Evolutionary conservation across 306 rosid genomes (phyloP).

Genomic region (Sophora flavescens): DNA sequence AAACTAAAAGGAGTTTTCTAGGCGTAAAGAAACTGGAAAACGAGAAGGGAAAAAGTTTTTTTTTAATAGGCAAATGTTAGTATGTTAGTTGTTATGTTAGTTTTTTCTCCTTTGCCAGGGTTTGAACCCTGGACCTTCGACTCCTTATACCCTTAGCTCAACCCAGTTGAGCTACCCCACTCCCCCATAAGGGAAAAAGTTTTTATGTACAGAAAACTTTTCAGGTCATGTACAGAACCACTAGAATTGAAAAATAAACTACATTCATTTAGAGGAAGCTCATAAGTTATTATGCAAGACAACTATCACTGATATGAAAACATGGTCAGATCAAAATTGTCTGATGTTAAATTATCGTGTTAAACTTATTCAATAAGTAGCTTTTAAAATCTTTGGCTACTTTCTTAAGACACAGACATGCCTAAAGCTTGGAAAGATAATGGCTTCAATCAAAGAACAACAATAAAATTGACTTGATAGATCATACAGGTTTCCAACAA

Average conservation of each 20-base stretch:
- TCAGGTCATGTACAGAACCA: background rate
- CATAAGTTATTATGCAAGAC: background rate
- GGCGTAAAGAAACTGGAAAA: background rate
- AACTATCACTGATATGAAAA: conserved; percentile 12
- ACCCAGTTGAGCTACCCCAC: too few relatives aligned
- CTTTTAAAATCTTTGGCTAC: background rate
- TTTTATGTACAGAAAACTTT: background rate
- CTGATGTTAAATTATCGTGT: background rate
- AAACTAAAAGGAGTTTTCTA: background rate
- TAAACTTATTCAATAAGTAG: background rate
- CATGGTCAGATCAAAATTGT: conserved; percentile 6
- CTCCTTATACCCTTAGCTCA: too few relatives aligned
- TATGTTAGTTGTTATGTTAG: too few relatives aligned
- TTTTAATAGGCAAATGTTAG: too few relatives aligned
- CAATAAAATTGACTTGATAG: conserved; percentile 1
- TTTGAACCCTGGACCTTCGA: too few relatives aligned
- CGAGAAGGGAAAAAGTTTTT: background rate
- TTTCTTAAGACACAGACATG: conserved; percentile 11
- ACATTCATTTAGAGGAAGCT: conserved; percentile 12
- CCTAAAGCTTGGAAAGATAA: conserved; percentile 10
- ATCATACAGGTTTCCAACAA: background rate
- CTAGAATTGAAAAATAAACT: conserved; percentile 26
- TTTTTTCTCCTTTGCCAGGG: too few relatives aligned
- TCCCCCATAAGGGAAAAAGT: background rate
- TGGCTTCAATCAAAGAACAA: background rate